These are phyloP conservation scores for Graphilbum ipis-grandicollis DNA, from an alignment of 2,329 filamentous ascomycete genomes.

Conservation along the genomic window DNA sequence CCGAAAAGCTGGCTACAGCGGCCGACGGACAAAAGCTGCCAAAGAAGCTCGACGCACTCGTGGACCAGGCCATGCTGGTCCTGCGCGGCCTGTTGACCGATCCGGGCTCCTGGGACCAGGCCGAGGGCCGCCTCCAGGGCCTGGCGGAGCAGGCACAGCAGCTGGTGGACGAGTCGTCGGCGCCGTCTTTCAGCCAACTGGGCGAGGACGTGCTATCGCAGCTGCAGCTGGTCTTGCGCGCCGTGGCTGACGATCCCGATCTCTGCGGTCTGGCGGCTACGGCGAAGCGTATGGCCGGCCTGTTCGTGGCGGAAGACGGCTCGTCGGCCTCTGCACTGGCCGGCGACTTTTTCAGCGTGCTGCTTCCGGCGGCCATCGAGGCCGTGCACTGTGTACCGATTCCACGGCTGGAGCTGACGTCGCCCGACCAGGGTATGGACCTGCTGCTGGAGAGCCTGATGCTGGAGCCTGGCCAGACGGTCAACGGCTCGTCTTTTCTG, in stretches of 20 bases:
- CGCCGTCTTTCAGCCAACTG: constrained; percentile 48
- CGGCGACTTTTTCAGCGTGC: constrained; percentile 60
- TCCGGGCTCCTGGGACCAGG: constrained; percentile 68
- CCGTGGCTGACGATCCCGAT: constrained; percentile 54
- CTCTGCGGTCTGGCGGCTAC: constrained; percentile 53
- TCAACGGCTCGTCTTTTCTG: constrained; percentile 77
- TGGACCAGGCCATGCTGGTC: constrained; percentile 54
- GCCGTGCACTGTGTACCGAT: constrained; percentile 78
- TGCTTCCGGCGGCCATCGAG: constrained; percentile 61
- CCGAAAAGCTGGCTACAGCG: constrained; percentile 49
- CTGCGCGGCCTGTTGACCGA: constrained; percentile 72
- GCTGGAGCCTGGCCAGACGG: constrained; percentile 67
- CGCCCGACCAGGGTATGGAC: constrained; percentile 68
- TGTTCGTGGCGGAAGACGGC: constrained; percentile 59
- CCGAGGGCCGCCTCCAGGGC: constrained; percentile 35
- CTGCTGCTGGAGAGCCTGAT: constrained; percentile 81
- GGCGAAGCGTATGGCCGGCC: constrained; percentile 46
- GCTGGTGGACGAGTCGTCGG: constrained; percentile 30
- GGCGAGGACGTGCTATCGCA: constrained; percentile 56
- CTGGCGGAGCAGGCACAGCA: constrained; percentile 40
- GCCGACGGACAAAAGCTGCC: constrained; percentile 51
- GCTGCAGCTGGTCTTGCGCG: constrained; percentile 46
- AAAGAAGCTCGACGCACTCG: constrained; percentile 67
- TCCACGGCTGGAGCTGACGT: constrained; percentile 72
- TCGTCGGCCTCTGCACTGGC: constrained; percentile 27